Evolutionary conservation across 2,329 filamentous ascomycete species (phyloP).

Genomic region (Pestalotiopsis fici): DNA sequence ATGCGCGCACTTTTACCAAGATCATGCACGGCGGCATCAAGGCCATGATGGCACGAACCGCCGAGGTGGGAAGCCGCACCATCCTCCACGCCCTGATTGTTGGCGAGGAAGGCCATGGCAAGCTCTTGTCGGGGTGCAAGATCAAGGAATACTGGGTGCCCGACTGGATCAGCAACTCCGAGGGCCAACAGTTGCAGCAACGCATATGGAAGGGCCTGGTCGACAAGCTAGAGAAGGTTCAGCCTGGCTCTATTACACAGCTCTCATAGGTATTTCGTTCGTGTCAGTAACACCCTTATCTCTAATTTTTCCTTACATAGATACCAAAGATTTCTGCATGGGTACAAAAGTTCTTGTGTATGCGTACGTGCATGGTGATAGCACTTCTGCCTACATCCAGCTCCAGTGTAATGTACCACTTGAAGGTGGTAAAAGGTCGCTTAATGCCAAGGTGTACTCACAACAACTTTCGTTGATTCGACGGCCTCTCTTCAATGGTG

Average conservation of each 20-base stretch:
- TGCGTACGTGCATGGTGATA: too few relatives aligned
- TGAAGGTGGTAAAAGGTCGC: too few relatives aligned
- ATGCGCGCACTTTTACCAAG: not conserved
- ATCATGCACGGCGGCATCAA: not conserved
- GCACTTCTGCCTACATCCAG: too few relatives aligned
- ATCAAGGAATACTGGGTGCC: conserved; percentile 19
- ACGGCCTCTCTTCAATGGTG: too few relatives aligned
- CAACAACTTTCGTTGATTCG: too few relatives aligned
- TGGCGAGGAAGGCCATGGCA: conserved; percentile 13
- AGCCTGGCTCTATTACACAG: conserved; percentile 11
- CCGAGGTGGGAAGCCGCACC: conserved; percentile 12
- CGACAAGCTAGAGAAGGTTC: conserved; percentile 8
- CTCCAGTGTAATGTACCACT: too few relatives aligned
- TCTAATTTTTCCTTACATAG: not conserved
- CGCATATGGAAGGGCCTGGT: conserved; percentile 11
- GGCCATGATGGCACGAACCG: conserved; percentile 6
- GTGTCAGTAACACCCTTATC: not conserved
- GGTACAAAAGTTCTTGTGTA: too few relatives aligned
- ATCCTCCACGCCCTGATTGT: conserved; percentile 10
- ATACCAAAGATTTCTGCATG: not conserved
- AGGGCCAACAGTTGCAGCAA: conserved; percentile 10
- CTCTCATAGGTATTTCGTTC: not conserved
- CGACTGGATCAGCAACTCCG: conserved; percentile 14
- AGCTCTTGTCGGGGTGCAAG: conserved; percentile 14
- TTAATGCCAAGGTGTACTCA: too few relatives aligned